Conservation (phyloP, 495 filamentous ascomycete genomes). For the Aspergillus mulundensis region DNA sequence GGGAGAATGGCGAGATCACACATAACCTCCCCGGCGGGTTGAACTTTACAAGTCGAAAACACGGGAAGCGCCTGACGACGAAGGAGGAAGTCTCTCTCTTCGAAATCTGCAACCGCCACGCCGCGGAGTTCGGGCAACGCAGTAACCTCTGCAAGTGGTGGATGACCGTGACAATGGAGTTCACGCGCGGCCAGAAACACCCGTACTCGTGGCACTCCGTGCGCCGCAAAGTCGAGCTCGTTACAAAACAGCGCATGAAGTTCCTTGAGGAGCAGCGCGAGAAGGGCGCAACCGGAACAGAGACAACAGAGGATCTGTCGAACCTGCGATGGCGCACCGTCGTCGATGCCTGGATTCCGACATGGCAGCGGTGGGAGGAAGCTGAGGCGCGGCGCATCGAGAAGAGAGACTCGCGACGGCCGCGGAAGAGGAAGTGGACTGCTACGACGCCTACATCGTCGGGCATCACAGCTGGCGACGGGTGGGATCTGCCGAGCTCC, state of each 20-base stretch:
- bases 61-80: conserved; percentile 41
- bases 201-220: conserved; percentile 48
- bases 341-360: conserved; percentile 43
- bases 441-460: background rate
- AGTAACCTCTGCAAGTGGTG: conserved; percentile 49
- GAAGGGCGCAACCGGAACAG: conserved; percentile 12
- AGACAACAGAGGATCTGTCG: conserved; percentile 28
- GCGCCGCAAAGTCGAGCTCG: conserved; percentile 42
- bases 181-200: conserved; percentile 36
- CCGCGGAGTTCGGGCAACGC: conserved; percentile 38
- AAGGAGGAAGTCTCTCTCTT: conserved; percentile 43
- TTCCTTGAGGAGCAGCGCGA: conserved; percentile 37
- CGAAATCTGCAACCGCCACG: conserved; percentile 41
- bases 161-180: conserved; percentile 39
- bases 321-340: conserved; percentile 40
- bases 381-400: conserved; percentile 39
- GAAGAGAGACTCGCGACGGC: conserved; percentile 37
- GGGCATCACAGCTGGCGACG: background rate
- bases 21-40: background rate
- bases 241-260: conserved; percentile 44
- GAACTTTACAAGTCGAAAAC: conserved; percentile 25
- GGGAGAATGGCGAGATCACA: background rate
- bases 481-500: conserved; percentile 8
- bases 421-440: conserved; percentile 32
- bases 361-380: conserved; percentile 41